Conservation (phyloP, 2,329 filamentous ascomycete species). For the Apiospora koreana region DNA sequence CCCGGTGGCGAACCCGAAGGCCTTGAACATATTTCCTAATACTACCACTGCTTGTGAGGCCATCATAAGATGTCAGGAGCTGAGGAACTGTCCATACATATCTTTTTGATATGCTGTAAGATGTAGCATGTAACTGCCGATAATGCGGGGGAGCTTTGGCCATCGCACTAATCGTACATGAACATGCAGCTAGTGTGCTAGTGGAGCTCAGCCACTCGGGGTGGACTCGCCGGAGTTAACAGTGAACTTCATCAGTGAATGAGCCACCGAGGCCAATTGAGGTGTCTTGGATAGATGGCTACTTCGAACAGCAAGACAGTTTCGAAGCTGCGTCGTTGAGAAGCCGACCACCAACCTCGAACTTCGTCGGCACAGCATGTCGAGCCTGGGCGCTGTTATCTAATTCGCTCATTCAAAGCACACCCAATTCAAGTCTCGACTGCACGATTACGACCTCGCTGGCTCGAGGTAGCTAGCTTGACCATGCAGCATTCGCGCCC, state of each 20-base stretch:
- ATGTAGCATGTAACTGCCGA: neutral
- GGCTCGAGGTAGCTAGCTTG: conserved; percentile 17
- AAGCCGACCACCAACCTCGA: neutral
- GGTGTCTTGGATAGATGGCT: neutral
- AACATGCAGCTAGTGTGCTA: neutral
- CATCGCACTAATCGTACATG: neutral
- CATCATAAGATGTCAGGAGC: neutral
- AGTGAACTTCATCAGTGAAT: neutral
- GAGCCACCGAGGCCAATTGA: neutral
- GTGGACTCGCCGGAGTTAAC: neutral
- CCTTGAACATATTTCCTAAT: neutral
- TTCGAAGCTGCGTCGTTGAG: neutral
- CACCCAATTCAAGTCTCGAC: neutral
- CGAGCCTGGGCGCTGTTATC: neutral
- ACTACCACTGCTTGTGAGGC: neutral
- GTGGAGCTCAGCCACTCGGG: neutral
- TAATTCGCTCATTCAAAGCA: neutral
- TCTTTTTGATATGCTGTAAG: neutral
- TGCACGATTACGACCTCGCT: conserved; percentile 14
- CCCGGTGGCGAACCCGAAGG: neutral
- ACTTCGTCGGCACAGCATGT: neutral
- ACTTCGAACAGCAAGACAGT: neutral
- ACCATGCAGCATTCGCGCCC: conserved; percentile 12
- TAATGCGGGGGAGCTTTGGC: conserved; percentile 1
- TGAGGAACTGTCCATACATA: neutral